phyloP scores from a whole-genome alignment of 345 rosid species.

The Eucalyptus curtisii region DNA sequence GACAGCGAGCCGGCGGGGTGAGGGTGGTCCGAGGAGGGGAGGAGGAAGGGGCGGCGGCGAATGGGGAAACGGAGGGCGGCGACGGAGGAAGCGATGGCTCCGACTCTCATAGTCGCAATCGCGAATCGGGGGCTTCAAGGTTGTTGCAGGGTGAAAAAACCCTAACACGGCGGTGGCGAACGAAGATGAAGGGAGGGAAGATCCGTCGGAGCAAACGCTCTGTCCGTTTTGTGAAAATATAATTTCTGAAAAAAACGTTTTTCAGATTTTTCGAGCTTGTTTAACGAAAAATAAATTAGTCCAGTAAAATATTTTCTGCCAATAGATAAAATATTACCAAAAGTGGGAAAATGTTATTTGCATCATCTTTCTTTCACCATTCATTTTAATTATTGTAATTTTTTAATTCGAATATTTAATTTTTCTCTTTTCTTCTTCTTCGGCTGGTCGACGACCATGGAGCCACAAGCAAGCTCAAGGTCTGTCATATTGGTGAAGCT shows the following conservation, averaged over 20 bases:
- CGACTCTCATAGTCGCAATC: background rate
- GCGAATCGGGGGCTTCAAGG: background rate
- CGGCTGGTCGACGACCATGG: rapidly evolving
- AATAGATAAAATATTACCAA: no score
- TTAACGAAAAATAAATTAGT: no score
- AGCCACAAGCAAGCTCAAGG: no score
- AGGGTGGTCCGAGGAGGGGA: background rate
- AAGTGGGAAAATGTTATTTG: no score
- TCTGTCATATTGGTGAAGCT: no score
- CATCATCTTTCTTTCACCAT: no score
- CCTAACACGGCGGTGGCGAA: background rate
- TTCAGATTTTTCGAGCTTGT: no score
- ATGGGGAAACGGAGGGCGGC: background rate
- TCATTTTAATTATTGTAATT: no score
- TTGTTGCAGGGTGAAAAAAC: background rate
- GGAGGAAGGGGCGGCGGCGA: slow-evolving; percentile 1
- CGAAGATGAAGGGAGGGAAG: background rate
- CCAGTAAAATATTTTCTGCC: no score
- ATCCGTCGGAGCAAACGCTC: background rate
- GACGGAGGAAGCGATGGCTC: slow-evolving; percentile 1
- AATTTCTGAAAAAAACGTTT: no score
- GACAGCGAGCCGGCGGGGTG: background rate
- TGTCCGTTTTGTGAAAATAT: no score
- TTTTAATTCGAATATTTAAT: no score
- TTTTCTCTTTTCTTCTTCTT: rapidly evolving